These are phyloP conservation scores for Solanum chmielewskii DNA, from an alignment of 257 asterid species.

Conservation along the genomic window DNA sequence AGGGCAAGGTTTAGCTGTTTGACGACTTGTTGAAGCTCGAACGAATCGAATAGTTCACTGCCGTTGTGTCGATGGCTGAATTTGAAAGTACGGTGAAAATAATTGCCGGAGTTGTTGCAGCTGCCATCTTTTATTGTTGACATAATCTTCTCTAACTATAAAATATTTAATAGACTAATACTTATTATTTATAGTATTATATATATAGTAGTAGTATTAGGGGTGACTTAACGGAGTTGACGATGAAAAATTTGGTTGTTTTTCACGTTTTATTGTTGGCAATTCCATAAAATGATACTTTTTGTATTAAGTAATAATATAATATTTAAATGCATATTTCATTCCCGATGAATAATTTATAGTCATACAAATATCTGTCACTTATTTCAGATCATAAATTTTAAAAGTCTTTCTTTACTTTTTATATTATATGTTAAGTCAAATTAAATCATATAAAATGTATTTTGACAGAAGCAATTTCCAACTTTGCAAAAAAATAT, in stretches of 20 bases:
- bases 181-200: neutral
- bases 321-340: too few species aligned
- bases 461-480: accelerated
- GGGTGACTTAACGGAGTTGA: neutral
- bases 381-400: too few species aligned
- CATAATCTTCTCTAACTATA: neutral
- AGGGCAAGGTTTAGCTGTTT: constrained; percentile 51
- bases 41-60: constrained; percentile 57
- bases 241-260: neutral
- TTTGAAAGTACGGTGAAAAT: constrained; percentile 13
- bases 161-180: neutral
- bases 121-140: neutral
- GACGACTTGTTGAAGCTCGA: constrained; percentile 39
- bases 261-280: neutral
- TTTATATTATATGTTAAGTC: too few species aligned
- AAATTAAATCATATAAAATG: too few species aligned
- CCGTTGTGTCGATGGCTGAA: constrained; percentile 21
- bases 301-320: too few species aligned
- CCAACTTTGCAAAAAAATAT: neutral
- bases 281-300: neutral
- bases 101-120: neutral
- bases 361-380: too few species aligned
- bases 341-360: too few species aligned
- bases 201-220: neutral
- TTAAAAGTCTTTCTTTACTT: too few species aligned